Base-by-base conservation (phyloP, 2,329 filamentous ascomycete species). In the Ascomycota sp. region DNA sequence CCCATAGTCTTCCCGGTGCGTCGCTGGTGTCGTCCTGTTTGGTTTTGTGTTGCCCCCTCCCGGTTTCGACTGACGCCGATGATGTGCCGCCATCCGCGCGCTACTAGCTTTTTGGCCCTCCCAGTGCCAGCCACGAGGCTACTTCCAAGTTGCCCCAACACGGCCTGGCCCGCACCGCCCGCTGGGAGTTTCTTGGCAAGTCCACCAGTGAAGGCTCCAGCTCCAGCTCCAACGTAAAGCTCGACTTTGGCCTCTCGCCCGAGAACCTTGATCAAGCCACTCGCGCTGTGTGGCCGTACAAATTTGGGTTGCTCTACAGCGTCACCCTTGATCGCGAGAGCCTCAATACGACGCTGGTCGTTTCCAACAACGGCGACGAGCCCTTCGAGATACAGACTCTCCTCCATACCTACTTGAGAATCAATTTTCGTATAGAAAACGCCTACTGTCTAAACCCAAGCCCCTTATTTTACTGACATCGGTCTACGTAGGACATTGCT, bases 131-230 rank as follows among this genome's bases (percentile, higher is more conserved):
- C 40, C 74, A 85, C 51, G 70, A 76, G 39, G 65, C 77, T n/a
- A 89, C 82, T 20, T 69, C 70, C 30, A 59, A 69, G 39, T 75
- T 98, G 19, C 75, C 85, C 4, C 85, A 94, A 56, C 89, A 95
- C 58, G 89, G 89, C 40, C 92, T 98, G 54, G 89, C 86, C 24
- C 81, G 89, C 42, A 85, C 69, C 46, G 79, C 75, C 27, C 69
- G 69, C 37, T 98, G 89, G 89, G 85, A 95, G 52, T 93, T 89
- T 50, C 65, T 98, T 30, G 85, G 85, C 46, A 91, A 86, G 56
- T 81, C 75, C 26, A 57, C 57, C 31, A 58, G 55, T 39, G 57
- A 59, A 48, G 41, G 54, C 51, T 35, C 36, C 65, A 79, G 46
- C 61, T 71, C 44, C 24, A 75, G 73, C 61, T 71, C 44, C 24